Evolutionary conservation across 257 asterid species (phyloP), one percentile per base, ranked within the genome.

Genomic region (Coffea eugenioides): DNA sequence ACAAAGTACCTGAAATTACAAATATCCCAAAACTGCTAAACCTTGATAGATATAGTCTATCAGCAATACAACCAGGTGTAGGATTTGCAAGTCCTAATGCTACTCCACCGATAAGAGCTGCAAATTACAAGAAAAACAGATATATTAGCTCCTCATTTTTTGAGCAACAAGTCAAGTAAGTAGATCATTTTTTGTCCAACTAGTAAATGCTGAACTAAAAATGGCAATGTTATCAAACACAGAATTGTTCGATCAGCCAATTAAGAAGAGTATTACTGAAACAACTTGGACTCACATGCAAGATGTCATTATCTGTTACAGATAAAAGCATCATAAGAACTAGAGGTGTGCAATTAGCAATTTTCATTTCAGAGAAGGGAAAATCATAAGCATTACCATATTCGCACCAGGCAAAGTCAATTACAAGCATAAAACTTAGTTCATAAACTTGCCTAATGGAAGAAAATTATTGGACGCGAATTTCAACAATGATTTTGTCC

Each of bases 31-130:
- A 89, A 25, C 98, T 91, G 90, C 99, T 90, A 76, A 92, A 73
- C 85, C 91, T 95, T 56, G 99, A 93, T 41, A 95, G 78, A 67
- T 87, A 77, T 84, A 84, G 89, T 84, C 77, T 85, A 82, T 93
- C 93, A 66, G 99, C 99, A 77, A 93, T 86, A 88, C 97, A 90
- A 80, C 99, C 99, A 68, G 90, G 91, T 59, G 85, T 83, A 45
- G 98, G 99, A 92, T 95, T 90, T 71, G 83, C 92, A 83, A 95
- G 90, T 73, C 99, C 98, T 54, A 93, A 70, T 79, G 84, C 83
- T 71, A 93, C 97, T 80, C 99, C 99, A 85, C 91, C 80, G 52
- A 90, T 78, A 81, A 95, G 98, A 84, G 98, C 98, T 93, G 95
- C 87, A 87, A 71, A 69, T 68, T 69, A 79, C 74, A 82, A 80